Evolutionary conservation across 768 basidiomycete genomes (phyloP), one percentile per base, ranked within the genome.

Genomic region (Tricholomella constricta): DNA sequence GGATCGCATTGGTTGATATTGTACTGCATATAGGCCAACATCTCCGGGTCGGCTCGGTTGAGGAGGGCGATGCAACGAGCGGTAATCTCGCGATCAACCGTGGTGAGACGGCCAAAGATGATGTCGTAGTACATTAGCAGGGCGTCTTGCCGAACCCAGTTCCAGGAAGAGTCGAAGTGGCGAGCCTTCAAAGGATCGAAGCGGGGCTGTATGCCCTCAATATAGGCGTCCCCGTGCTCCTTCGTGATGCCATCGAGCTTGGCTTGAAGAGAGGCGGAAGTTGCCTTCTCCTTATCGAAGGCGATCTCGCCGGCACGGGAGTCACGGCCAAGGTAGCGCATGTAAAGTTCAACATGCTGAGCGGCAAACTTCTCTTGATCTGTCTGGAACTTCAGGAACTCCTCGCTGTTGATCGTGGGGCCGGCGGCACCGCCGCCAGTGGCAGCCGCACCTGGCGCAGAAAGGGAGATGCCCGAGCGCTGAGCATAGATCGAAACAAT

Each of bases 121-220:
- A 99, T 97, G 69, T 98, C 96, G 72, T 95, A 98, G 76, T 87
- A 98, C 93, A 99, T 95, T 54, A 93, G 76, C 23, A 98, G 78
- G 14, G 94, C 93, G 56, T 97, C 95, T 74, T 99, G 97, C 55
- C 96, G 88, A 40, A 89, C 96, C 97, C 97, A 99, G 67, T 99
- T 99, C 97, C 96, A 99, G 6, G 90, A 94, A 2, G 96, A 98
- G 68, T 98, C 95, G 78, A 99, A 98, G 67, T 89, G 94, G 41
- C 97, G 91, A 11, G 95, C 97, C 72, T 99, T 98, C 63, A 98
- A 78, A 2, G 91, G 87, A 65, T 96, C 92, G 71, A 99, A 99
- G 52, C 83, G 80, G 9, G 97, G 97, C 65, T 95, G 90, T 55
- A 98, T 95, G 38, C 97, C 97, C 27, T 95, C 88, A 54, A 98